Percentiles rank a stretch among this genome's conserved stretches.
phyloP scores from a whole-genome alignment of 2,329 filamentous ascomycete species.

The Clonostachys byssicola region DNA sequence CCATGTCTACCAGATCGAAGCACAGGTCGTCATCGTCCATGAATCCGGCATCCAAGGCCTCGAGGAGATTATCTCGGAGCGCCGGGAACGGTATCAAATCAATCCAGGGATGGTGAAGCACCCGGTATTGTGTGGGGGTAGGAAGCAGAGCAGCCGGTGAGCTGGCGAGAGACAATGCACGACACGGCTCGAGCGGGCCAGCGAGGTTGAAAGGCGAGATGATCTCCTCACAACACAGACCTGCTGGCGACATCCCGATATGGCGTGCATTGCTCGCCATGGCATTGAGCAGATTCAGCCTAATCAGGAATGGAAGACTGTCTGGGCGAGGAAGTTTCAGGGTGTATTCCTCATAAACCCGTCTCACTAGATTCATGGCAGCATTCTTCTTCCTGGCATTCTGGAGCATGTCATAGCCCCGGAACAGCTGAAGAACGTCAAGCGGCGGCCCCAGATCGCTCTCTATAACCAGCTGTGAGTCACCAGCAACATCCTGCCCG shows the following conservation, averaged over 20 bases:
- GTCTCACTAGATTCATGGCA: too few species aligned
- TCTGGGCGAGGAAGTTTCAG: too few species aligned
- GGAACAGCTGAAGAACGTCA: not conserved
- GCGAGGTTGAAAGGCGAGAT: conserved; percentile 2
- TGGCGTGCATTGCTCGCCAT: conserved; percentile 3
- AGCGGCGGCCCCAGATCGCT: not conserved
- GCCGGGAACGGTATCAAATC: conserved; percentile 26
- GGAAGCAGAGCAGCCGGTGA: not conserved
- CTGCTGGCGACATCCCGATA: conserved; percentile 1
- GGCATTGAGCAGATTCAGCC: conserved; percentile 5
- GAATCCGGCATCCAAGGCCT: conserved; percentile 1
- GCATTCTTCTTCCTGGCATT: too few species aligned
- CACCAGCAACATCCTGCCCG: too few species aligned
- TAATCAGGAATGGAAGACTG: conserved; percentile 1
- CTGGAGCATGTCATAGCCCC: too few species aligned
- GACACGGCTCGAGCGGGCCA: not conserved
- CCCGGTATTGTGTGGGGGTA: conserved; percentile 3
- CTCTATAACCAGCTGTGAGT: too few species aligned
- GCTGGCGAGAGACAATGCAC: not conserved
- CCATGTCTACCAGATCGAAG: conserved; percentile 3
- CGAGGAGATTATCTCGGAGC: conserved; percentile 25
- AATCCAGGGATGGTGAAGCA: conserved; percentile 25
- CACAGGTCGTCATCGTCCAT: conserved; percentile 10
- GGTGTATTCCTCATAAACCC: too few species aligned
- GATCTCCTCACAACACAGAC: conserved; percentile 4